A percentile compares a stretch with the other conserved stretches of the same genome.
These are phyloP conservation scores for Piromyces finnis DNA, from an alignment of 192 early-diverging fungal genomes.

Conservation along the genomic window DNA sequence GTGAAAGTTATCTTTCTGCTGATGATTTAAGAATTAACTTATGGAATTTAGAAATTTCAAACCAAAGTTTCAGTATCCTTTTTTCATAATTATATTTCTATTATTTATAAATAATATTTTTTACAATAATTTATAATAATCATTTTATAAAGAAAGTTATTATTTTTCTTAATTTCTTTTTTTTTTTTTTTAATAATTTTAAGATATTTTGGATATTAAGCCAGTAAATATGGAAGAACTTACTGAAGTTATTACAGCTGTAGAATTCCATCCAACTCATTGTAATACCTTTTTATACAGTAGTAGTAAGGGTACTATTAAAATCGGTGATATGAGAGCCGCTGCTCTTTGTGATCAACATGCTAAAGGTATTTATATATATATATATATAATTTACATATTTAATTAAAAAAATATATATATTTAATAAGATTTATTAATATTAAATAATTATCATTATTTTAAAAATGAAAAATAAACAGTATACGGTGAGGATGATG, in stretches of 20 bases:
- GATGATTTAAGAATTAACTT: constrained; percentile 97
- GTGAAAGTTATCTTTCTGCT: constrained; percentile 90
- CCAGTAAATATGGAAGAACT: constrained; percentile 99
- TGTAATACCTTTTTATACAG: constrained; percentile 98
- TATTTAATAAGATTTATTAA: no score
- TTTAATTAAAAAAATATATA: no score
- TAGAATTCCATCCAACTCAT: constrained; percentile 88
- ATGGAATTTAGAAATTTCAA: constrained; percentile 93
- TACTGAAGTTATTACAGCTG: constrained; percentile 96
- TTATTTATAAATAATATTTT: no score
- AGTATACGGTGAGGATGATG: constrained; percentile 93
- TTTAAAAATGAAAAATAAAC: constrained; percentile 1
- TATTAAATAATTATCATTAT: no score
- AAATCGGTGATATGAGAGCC: constrained; percentile 89
- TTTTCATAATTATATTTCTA: neutral
- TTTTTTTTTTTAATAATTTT: neutral
- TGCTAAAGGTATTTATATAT: constrained; percentile 80
- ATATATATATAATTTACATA: no score
- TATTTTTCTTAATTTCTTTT: no score
- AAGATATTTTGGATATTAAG: constrained; percentile 99
- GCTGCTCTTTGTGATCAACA: constrained; percentile 88
- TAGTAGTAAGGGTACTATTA: constrained; percentile 95
- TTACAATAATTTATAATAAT: no score
- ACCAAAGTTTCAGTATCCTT: constrained; percentile 77
- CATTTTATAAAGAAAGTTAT: no score